Percentiles rank a stretch among this genome's conserved stretches.
Evolutionary conservation across 2,329 filamentous ascomycete genomes (phyloP).

Genomic region (Daldinia sp.): DNA sequence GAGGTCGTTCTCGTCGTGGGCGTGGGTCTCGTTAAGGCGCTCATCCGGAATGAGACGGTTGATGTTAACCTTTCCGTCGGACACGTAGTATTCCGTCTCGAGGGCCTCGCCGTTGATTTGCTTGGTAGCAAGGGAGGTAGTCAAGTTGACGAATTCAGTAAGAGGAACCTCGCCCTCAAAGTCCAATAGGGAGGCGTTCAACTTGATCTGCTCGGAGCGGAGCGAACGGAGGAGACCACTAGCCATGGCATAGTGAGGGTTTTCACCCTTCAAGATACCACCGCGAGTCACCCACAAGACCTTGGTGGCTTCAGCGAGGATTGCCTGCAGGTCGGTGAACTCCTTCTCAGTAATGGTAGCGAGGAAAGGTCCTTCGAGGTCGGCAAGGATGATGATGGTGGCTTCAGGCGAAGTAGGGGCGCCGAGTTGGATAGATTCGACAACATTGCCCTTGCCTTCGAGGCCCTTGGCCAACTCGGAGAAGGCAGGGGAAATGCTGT

Average conservation of each 20-base stretch:
- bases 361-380: slow-evolving; percentile 44
- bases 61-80: slow-evolving; percentile 38
- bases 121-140: slow-evolving; percentile 18
- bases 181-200: slow-evolving; percentile 29
- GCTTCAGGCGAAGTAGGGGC: not conserved
- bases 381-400: slow-evolving; percentile 40
- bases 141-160: slow-evolving; percentile 6
- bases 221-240: slow-evolving; percentile 41
- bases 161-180: slow-evolving; percentile 34
- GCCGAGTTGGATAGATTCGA: not conserved
- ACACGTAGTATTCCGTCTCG: slow-evolving; percentile 34
- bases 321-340: slow-evolving; percentile 40
- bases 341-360: slow-evolving; percentile 39
- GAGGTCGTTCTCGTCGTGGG: slow-evolving; percentile 33
- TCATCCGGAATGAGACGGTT: slow-evolving; percentile 36
- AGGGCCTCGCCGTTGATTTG: slow-evolving; percentile 17
- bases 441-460: slow-evolving; percentile 14
- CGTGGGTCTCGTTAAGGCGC: slow-evolving; percentile 2
- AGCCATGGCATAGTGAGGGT: slow-evolving; percentile 41
- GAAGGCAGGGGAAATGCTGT: slow-evolving; percentile 10
- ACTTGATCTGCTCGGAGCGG: slow-evolving; percentile 40
- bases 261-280: slow-evolving; percentile 37
- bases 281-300: slow-evolving; percentile 46
- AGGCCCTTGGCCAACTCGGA: slow-evolving; percentile 19
- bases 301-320: slow-evolving; percentile 37